Evolutionary conservation across 768 basidiomycete species (phyloP).

Genomic region (Pleurotus tuber-regium): DNA sequence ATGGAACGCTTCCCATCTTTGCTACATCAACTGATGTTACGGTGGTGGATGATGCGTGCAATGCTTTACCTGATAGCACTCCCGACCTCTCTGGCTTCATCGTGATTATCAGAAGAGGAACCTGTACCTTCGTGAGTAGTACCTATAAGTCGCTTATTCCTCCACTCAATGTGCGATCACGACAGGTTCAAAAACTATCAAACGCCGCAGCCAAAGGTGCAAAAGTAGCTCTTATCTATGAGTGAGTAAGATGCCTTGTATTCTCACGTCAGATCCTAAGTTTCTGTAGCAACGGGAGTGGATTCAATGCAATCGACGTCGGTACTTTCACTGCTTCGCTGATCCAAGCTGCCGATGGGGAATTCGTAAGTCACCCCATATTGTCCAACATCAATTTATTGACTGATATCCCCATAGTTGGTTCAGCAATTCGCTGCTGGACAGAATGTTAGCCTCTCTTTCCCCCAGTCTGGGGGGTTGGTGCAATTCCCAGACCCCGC

Average conservation of each 20-base stretch:
- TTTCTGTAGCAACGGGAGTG: slow-evolving; percentile 42
- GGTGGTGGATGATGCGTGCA: slow-evolving; percentile 56
- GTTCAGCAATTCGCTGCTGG: slow-evolving; percentile 49
- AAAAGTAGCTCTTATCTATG: slow-evolving; percentile 48
- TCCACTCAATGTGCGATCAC: background rate
- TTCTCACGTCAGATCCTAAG: background rate
- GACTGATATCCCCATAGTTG: slow-evolving; percentile 29
- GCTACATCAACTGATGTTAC: slow-evolving; percentile 57
- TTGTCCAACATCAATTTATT: background rate
- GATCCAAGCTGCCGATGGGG: slow-evolving; percentile 55
- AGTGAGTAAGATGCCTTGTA: slow-evolving; percentile 31
- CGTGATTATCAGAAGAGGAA: slow-evolving; percentile 57
- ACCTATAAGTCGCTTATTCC: background rate
- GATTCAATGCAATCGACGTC: slow-evolving; percentile 39
- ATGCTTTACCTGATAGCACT: slow-evolving; percentile 47
- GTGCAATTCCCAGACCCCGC: slow-evolving; percentile 44
- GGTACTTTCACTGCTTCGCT: slow-evolving; percentile 47
- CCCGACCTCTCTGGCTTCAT: slow-evolving; percentile 54
- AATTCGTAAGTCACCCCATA: slow-evolving; percentile 41
- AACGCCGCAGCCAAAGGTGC: slow-evolving; percentile 56
- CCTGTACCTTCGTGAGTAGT: slow-evolving; percentile 55
- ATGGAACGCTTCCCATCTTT: slow-evolving; percentile 49
- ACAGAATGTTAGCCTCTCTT: slow-evolving; percentile 37
- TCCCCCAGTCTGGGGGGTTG: slow-evolving; percentile 43
- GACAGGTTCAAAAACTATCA: slow-evolving; percentile 45